Evolutionary conservation across 2,329 filamentous ascomycete species (phyloP).

Genomic region (Didymella exigua): DNA sequence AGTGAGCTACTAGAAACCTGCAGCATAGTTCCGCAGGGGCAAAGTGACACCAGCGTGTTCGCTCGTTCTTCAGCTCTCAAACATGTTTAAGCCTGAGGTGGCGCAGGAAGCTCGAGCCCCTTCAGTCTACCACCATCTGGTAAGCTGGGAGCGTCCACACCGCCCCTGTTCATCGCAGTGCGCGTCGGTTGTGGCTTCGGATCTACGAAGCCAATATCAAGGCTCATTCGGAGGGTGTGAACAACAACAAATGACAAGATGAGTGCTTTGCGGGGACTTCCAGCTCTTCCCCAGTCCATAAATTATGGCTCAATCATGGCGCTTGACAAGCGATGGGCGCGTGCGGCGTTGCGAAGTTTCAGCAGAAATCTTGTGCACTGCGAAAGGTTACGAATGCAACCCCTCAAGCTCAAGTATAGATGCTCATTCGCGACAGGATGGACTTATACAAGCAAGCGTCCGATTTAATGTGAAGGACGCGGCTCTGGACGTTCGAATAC

Average conservation of each 20-base stretch:
- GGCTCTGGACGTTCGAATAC: no score
- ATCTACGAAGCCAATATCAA: background rate
- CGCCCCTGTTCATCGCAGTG: background rate
- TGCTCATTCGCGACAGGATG: background rate
- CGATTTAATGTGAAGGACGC: no score
- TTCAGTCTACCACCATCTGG: background rate
- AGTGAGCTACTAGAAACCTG: background rate
- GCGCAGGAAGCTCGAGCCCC: background rate
- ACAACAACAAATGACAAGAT: background rate
- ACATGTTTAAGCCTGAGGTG: background rate
- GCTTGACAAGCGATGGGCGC: background rate
- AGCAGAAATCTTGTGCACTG: background rate
- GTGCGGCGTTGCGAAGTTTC: background rate
- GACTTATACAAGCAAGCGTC: no score
- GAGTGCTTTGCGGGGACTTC: background rate
- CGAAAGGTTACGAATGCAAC: no score
- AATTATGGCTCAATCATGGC: background rate
- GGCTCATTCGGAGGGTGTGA: background rate
- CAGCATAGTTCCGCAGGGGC: background rate
- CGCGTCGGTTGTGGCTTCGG: background rate
- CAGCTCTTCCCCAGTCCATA: background rate
- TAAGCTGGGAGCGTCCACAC: background rate
- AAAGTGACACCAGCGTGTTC: background rate
- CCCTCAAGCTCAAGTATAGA: no score
- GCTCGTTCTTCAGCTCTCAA: background rate